Conservation (phyloP, 192 early-diverging fungal species). For the Mortierella alpina region DNA sequence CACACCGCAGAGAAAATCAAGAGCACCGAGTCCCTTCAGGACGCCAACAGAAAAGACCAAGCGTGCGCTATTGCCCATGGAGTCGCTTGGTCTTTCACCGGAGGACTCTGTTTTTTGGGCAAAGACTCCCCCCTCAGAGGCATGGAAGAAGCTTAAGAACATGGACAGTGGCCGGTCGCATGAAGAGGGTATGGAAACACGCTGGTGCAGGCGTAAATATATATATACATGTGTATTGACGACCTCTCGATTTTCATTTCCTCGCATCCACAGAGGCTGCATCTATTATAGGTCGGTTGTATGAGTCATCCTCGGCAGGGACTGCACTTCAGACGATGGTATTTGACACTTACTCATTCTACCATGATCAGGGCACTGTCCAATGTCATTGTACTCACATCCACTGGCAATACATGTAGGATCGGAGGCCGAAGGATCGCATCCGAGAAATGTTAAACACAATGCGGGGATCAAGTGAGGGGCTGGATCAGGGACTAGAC, state of each 20-base stretch:
- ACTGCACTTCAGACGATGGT: slow-evolving; percentile 28
- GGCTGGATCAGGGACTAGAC: neutral
- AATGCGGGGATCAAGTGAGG: slow-evolving; percentile 12
- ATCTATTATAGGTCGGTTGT: slow-evolving; percentile 36
- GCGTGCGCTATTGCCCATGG: slow-evolving; percentile 10
- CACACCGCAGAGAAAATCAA: neutral
- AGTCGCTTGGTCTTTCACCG: slow-evolving; percentile 42
- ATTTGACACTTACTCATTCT: neutral
- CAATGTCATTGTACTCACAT: neutral
- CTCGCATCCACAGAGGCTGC: slow-evolving; percentile 21
- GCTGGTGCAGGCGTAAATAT: neutral
- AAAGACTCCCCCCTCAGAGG: slow-evolving; percentile 38
- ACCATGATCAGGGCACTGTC: neutral
- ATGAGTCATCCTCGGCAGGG: slow-evolving; percentile 30
- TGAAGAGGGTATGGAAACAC: slow-evolving; percentile 34
- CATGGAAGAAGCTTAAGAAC: slow-evolving; percentile 22
- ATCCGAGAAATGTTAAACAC: slow-evolving; percentile 40
- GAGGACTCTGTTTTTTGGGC: slow-evolving; percentile 50
- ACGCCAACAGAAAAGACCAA: slow-evolving; percentile 28
- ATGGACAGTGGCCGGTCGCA: slow-evolving; percentile 32
- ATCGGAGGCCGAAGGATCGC: slow-evolving; percentile 15
- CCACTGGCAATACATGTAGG: neutral
- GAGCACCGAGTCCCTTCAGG: slow-evolving; percentile 22
- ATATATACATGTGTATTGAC: neutral
- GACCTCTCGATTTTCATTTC: neutral